Base-by-base conservation (phyloP, 208 protist species). In the Eutreptiella sp. region DNA sequence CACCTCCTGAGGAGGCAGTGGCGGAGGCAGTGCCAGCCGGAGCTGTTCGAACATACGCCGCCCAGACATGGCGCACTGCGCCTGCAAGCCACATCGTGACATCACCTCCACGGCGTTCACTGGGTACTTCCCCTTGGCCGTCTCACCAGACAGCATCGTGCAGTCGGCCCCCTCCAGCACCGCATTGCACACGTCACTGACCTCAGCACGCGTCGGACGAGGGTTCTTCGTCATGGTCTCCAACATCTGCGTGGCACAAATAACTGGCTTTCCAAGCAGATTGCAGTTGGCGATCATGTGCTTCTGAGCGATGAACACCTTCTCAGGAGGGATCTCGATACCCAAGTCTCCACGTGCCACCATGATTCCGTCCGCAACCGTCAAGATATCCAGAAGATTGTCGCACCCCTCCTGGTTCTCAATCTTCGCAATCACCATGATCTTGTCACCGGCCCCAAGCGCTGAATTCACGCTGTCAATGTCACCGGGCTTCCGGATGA, bases 241-340 rank as follows among this genome's bases (percentile, higher is more conserved):
- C 41, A 99, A 87, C 95, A 99, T 99, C 77, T 99, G 95, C 38
- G 95, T 98, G 5, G 95, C 96, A 32, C 90, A 97, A 68, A 99
- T 98, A 24, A 98, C 94, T 24, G 94, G 95, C 80, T 99, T 99
- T 47, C 95, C 94, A 0, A 77, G 84, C 29, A 85, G 70, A 72
- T 96, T 98, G 81, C 94, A 98, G 73, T 97, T 97, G 34, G 79
- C 80, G 70, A 99, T 98, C 38, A 99, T 93, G 75, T 95, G 94
- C 88, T 99, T 99, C 81, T 99, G 96, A 27, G 90, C 88, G 24
- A 93, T 73, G 38, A 94, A 87, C 29, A 99, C 92, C 79, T 97
- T 94, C 71, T 97, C 88, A 21, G 95, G 80, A 21, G 92, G 89
- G 47, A 99, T 96, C 79, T 99, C 96, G 42, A 99, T 93, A 45